These are phyloP conservation scores for Termitomyces sp. DNA, from an alignment of 768 basidiomycete genomes.

Conservation along the genomic window DNA sequence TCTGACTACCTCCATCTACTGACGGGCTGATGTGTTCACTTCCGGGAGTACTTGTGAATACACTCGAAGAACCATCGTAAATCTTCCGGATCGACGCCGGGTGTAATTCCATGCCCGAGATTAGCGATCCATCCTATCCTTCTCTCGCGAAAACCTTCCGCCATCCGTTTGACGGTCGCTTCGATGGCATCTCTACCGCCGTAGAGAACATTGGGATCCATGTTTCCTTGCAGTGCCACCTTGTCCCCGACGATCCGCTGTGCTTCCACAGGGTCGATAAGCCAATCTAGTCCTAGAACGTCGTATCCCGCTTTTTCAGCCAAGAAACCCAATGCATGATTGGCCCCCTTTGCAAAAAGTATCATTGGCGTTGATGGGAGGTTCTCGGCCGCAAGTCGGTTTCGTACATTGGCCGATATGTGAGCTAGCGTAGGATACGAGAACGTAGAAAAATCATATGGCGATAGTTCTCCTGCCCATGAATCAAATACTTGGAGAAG, in stretches of 20 bases:
- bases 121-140: constrained; percentile 93
- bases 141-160: constrained; percentile 61
- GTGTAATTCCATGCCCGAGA: constrained; percentile 95
- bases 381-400: constrained; percentile 44
- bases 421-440: constrained; percentile 73
- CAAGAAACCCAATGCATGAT: constrained; percentile 57
- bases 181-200: constrained; percentile 87
- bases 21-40: neutral
- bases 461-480: constrained; percentile 89
- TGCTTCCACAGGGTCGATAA: constrained; percentile 71
- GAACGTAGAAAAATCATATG: constrained; percentile 79
- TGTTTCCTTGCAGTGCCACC: constrained; percentile 84
- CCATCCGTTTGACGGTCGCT: constrained; percentile 76
- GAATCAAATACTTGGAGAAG: constrained; percentile 97
- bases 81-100: constrained; percentile 92
- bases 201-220: constrained; percentile 85
- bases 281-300: constrained; percentile 90
- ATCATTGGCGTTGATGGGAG: constrained; percentile 73
- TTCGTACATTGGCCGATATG: constrained; percentile 67
- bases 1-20: neutral
- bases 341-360: constrained; percentile 93
- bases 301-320: constrained; percentile 73
- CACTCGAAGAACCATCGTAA: constrained; percentile 89
- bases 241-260: constrained; percentile 53
- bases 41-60: constrained; percentile 70